These are phyloP conservation scores for Umbelopsis sp. DNA, from an alignment of 192 early-diverging fungal genomes.

Conservation along the genomic window DNA sequence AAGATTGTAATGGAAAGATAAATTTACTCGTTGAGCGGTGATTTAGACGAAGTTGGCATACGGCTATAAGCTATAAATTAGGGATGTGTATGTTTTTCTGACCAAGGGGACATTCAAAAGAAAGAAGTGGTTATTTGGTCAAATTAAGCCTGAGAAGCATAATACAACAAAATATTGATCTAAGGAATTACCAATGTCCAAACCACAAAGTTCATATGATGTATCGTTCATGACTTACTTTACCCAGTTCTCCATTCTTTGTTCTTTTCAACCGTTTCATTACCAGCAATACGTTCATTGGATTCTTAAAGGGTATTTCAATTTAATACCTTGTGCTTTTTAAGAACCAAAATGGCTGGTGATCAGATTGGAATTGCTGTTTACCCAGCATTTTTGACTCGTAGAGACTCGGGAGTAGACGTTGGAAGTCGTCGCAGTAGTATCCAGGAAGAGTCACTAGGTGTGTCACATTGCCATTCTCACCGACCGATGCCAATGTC, in stretches of 20 bases:
- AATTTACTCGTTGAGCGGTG: too few species aligned
- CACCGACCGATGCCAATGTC: not conserved
- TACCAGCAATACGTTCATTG: not conserved
- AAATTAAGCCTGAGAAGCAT: not conserved
- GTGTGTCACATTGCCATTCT: not conserved
- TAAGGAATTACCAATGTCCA: not conserved
- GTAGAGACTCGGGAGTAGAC: constrained; percentile 5
- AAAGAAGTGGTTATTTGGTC: constrained; percentile 9
- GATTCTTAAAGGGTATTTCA: not conserved
- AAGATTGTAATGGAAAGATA: too few species aligned
- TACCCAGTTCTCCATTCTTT: not conserved
- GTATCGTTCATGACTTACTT: not conserved
- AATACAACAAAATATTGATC: not conserved
- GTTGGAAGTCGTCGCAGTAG: not conserved
- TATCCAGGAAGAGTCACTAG: not conserved
- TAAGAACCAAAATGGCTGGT: not conserved
- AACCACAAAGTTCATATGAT: not conserved
- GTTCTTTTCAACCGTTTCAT: not conserved
- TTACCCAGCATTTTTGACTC: not conserved
- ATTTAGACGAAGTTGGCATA: too few species aligned
- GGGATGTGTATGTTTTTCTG: not conserved
- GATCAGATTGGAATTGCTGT: not conserved
- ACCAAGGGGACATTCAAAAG: constrained; percentile 17
- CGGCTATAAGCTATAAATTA: not conserved
- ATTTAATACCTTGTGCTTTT: not conserved